Percentiles rank a stretch among this genome's conserved stretches.
Conservation (phyloP, 805 yeast species). For the Priceomyces haplophilus region DNA sequence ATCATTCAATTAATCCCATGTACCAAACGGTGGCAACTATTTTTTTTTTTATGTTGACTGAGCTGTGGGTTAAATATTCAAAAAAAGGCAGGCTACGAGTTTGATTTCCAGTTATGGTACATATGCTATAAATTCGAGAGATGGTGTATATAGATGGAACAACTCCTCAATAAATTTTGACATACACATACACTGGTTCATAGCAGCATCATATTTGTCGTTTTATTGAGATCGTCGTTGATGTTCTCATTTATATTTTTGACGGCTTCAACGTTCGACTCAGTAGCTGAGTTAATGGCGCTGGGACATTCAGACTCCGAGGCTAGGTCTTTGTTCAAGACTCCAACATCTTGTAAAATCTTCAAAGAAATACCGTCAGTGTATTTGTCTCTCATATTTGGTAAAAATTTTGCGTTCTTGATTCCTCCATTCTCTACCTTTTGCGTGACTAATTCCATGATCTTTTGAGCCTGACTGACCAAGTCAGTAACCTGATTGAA, state of each 20-base stretch:
- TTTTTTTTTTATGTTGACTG: too few relatives aligned
- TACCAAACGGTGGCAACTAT: too few relatives aligned
- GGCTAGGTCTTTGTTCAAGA: conserved; percentile 8
- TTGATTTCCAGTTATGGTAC: too few relatives aligned
- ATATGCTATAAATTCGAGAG: too few relatives aligned
- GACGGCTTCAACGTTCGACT: conserved; percentile 6
- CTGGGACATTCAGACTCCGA: not conserved
- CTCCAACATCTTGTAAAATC: conserved; percentile 26
- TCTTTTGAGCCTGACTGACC: conserved; percentile 24
- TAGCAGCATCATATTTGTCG: too few relatives aligned
- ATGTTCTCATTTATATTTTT: conserved; percentile 5
- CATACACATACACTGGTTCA: too few relatives aligned
- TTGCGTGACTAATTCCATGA: conserved; percentile 23
- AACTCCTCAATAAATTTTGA: too few relatives aligned
- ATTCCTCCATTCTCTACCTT: conserved; percentile 21
- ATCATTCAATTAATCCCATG: too few relatives aligned
- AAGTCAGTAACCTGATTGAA: conserved; percentile 42
- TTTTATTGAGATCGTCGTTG: not conserved
- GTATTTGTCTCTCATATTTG: conserved; percentile 37
- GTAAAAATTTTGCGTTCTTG: conserved; percentile 23
- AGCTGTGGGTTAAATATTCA: too few relatives aligned
- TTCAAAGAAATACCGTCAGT: conserved; percentile 36
- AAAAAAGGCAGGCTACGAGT: too few relatives aligned
- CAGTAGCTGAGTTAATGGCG: conserved; percentile 2
- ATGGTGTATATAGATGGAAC: too few relatives aligned